A percentile compares a stretch with the other conserved stretches of the same genome.
phyloP scores from a whole-genome alignment of 371 early-diverging fungal genomes.

The Mortierella sp. region DNA sequence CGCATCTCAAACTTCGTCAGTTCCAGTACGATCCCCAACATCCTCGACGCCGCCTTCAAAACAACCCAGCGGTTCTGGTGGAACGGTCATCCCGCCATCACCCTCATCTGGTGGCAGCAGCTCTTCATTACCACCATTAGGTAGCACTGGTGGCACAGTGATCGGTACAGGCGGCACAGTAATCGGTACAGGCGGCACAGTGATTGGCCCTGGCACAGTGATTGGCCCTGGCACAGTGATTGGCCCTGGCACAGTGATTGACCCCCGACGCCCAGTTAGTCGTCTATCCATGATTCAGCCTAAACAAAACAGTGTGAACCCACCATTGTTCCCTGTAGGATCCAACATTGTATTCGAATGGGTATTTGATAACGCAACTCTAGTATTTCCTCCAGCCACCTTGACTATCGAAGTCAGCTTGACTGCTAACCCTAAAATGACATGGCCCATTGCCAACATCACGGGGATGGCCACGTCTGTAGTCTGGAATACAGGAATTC shows the following conservation, averaged over 20 bases:
- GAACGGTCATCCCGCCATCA: conserved; percentile 1
- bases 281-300: conserved; percentile 26
- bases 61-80: conserved; percentile 17
- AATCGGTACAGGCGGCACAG: conserved; percentile 2
- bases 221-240: conserved; percentile 32
- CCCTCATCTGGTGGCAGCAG: neutral
- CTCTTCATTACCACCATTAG: conserved; percentile 7
- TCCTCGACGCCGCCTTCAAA: neutral
- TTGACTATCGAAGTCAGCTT: conserved; percentile 39
- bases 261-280: conserved; percentile 45
- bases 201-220: too few relatives aligned
- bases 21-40: neutral
- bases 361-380: conserved; percentile 42
- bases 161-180: conserved; percentile 15
- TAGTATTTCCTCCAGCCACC: conserved; percentile 39
- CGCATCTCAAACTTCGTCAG: neutral
- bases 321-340: conserved; percentile 43
- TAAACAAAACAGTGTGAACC: conserved; percentile 44
- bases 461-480: conserved; percentile 38
- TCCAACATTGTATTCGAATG: conserved; percentile 41
- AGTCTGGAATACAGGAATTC: conserved; percentile 38
- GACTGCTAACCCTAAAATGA: conserved; percentile 28
- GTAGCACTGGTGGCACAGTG: conserved; percentile 6
- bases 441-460: conserved; percentile 47
- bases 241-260: conserved; percentile 32